Evolutionary conservation across 1,284 basidiomycete genomes (phyloP).

Genomic region (Anthracocystis walkeri): DNA sequence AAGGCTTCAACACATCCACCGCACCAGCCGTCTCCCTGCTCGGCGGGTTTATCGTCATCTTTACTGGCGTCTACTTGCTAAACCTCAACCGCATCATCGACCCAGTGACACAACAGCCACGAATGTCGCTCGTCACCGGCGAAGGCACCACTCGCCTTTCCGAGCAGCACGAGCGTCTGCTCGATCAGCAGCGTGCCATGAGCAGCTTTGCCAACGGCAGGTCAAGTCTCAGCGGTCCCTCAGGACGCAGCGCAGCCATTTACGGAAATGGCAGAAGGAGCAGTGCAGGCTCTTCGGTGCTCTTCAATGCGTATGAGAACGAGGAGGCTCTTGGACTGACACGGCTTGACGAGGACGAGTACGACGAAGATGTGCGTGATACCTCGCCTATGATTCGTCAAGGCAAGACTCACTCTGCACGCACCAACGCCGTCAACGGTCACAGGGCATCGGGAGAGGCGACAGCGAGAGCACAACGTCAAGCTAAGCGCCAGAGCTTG

Average conservation of each 20-base stretch:
- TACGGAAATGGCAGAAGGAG: conserved; percentile 41
- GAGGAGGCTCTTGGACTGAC: conserved; percentile 60
- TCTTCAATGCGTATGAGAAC: conserved; percentile 63
- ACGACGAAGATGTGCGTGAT: conserved; percentile 42
- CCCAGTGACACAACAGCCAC: conserved; percentile 60
- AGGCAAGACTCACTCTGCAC: conserved; percentile 25
- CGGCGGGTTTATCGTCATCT: conserved; percentile 68
- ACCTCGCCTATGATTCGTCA: conserved; percentile 48
- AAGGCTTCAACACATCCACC: conserved; percentile 91
- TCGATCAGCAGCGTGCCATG: conserved; percentile 52
- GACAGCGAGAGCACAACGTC: conserved; percentile 26
- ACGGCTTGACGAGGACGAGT: conserved; percentile 57
- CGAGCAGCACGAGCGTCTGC: conserved; percentile 58
- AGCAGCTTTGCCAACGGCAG: conserved; percentile 45
- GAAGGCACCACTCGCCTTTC: conserved; percentile 58
- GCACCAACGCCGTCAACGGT: conserved; percentile 12
- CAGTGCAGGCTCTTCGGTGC: conserved; percentile 49
- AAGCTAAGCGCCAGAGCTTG: conserved; percentile 45
- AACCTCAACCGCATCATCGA: conserved; percentile 66
- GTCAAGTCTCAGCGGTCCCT: conserved; percentile 27
- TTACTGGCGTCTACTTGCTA: conserved; percentile 68
- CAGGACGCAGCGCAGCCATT: conserved; percentile 33
- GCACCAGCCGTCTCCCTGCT: conserved; percentile 71
- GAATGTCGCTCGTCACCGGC: conserved; percentile 64
- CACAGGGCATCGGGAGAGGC: conserved; percentile 21